Conservation (phyloP, 352 stramenopile species). For the Globisporangium viniferum region DNA sequence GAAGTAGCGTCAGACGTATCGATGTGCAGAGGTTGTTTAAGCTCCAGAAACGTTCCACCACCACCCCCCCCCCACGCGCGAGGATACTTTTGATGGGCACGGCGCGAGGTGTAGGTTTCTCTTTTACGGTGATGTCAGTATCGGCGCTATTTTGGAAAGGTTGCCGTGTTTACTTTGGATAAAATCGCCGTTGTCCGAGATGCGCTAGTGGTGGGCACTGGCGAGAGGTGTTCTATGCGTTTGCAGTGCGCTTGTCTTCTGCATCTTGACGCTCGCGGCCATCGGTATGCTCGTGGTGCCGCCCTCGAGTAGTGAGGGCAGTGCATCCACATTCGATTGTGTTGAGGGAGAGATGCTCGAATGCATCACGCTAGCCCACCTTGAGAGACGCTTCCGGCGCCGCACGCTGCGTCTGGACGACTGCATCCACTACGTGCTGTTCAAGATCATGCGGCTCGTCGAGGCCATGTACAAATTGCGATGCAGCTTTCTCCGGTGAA, state of each 20-base stretch:
- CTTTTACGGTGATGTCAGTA: no score
- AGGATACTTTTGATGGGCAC: no score
- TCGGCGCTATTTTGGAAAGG: no score
- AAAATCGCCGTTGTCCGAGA: no score
- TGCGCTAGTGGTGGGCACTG: no score
- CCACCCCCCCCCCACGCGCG: no score
- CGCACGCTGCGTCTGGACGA: slow-evolving; percentile 9
- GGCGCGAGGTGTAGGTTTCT: no score
- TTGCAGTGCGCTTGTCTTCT: slow-evolving; percentile 14
- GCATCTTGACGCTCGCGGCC: slow-evolving; percentile 2
- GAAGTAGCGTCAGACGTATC: no score
- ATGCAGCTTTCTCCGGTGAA: background rate
- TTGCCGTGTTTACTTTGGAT: no score
- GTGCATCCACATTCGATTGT: slow-evolving; percentile 3
- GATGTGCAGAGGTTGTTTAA: no score
- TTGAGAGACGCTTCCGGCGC: slow-evolving; percentile 8
- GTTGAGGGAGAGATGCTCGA: slow-evolving; percentile 17
- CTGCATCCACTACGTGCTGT: slow-evolving; percentile 16
- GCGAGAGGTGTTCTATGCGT: slow-evolving; percentile 19
- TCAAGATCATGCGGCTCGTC: slow-evolving; percentile 16
- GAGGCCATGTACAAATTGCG: slow-evolving; percentile 1
- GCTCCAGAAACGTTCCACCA: no score
- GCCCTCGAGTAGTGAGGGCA: background rate
- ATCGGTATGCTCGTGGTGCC: slow-evolving; percentile 7
- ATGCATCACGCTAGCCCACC: slow-evolving; percentile 15